These are phyloP conservation scores for Gnaphalium uliginosum DNA, from an alignment of 129 eudicot species.

Conservation along the genomic window DNA sequence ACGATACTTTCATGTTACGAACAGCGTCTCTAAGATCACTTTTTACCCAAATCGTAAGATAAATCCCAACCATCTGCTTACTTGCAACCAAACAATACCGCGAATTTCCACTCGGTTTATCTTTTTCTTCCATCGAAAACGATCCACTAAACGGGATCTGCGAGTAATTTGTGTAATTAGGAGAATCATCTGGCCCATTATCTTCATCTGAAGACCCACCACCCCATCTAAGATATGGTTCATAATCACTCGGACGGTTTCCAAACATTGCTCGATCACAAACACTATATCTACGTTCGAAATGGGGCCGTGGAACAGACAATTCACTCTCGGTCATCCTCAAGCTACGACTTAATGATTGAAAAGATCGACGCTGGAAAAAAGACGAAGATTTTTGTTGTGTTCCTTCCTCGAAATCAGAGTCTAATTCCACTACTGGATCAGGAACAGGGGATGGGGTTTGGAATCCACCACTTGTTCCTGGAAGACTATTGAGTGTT, in stretches of 20 bases:
- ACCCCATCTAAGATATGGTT: slow-evolving; percentile 49
- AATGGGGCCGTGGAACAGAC: slow-evolving; percentile 49
- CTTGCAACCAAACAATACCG: slow-evolving; percentile 93
- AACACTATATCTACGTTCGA: slow-evolving; percentile 76
- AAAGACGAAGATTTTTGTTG: slow-evolving; percentile 57
- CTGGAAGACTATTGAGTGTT: slow-evolving; percentile 85
- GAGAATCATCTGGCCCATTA: slow-evolving; percentile 68
- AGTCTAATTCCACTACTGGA: slow-evolving; percentile 71
- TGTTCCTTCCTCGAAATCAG: slow-evolving; percentile 79
- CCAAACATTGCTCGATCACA: slow-evolving; percentile 83
- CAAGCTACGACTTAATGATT: slow-evolving; percentile 79
- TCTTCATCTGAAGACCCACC: slow-evolving; percentile 85
- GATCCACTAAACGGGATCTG: slow-evolving; percentile 56
- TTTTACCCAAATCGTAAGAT: slow-evolving; percentile 86
- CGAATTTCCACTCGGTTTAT: slow-evolving; percentile 48
- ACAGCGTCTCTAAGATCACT: slow-evolving; percentile 84
- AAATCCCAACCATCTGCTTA: slow-evolving; percentile 96
- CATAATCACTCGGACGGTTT: slow-evolving; percentile 58
- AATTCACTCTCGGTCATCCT: slow-evolving; percentile 63
- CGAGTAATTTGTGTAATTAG: slow-evolving; percentile 45
- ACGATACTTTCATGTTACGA: slow-evolving; percentile 80
- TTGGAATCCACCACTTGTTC: slow-evolving; percentile 57
- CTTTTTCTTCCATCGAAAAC: slow-evolving; percentile 56
- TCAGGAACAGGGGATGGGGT: slow-evolving; percentile 79
- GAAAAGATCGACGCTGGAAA: slow-evolving; percentile 82